Evolutionary conservation across 768 basidiomycete species (phyloP), one percentile per base, ranked within the genome.

Genomic region (Chalciporus piperatus): DNA sequence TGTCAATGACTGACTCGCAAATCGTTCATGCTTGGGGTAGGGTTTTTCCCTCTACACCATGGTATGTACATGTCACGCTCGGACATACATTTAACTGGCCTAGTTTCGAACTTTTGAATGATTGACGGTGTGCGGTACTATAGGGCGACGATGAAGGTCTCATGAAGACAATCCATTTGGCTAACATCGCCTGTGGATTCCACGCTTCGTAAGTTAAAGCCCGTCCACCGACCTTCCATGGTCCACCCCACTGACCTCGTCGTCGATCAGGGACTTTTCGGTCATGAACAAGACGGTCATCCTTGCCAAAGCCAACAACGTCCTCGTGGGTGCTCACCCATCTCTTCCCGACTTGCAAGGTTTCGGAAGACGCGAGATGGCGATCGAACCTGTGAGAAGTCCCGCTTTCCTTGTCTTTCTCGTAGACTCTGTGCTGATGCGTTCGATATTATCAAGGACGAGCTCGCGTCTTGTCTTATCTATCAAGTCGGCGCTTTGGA

Each of bases 401-500:
- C 23, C 11, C 6, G 3, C 10, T 40, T 14, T 40, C 1, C 25
- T 25, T 27, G 19, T 0, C 9, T 9, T 22, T 10, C 12, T 6
- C 4, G 1, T 13, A 44, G 17, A n/a, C 9, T 4, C n/a, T 45
- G 28, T 40, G 22, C 22, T 8, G 0, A 3, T n/a, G 12, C 5
- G 12, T 1, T 39, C 20, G 39, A 49, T 32, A 10, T 0, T 23
- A 10, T 37, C 20, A 19, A 84, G 79, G 77, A 79, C 3, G 82
- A 83, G 53, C 74, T 85, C 30, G 70, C 67, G 7, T 72, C 77
- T 22, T 81, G 80, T 60, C 80, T 86, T 52, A 72, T 81, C 5
- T 85, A 84, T 59, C 85, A 87, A 70, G 78, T 85, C 27, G 85
- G 84, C n/a, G 83, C 85, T 0, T 66, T 87, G 7, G 67, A 63